Evolutionary conservation across 345 rosid species (phyloP), one percentile per base, ranked within the genome.

Genomic region (Hibiscus syriacus): DNA sequence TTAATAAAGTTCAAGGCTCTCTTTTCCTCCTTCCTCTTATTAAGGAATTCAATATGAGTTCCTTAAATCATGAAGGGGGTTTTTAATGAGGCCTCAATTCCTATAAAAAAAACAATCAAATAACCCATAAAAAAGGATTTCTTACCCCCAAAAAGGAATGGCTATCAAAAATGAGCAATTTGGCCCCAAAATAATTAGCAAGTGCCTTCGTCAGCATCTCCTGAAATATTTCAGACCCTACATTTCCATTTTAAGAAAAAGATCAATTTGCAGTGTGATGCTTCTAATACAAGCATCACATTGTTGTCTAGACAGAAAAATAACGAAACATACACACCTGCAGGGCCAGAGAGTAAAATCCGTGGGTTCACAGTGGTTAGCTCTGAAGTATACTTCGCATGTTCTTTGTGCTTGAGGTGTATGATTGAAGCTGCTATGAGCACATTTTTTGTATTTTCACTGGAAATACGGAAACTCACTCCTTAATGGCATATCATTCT

Each of bases 221-320:
- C 82, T 92, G 96, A 72, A 87, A 92, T 72, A 89, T 85, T 74
- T 90, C 96, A 39, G 98, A 92, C 75, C 96, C 98, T 92, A 71
- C 69, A 84, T 65, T 29, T 30, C 41, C 50, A 73, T 73, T 53
- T 43, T 54, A 23, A 63, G 23, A 20, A 60, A 38, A 65, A 30
- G 1, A 6, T 60, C 38, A 67, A 62, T 19, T 66, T 49, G 55
- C 68, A 80, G 30, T 45, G 70, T 52, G 55, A 19, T 36, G 54
- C 43, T 14, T 36, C 49, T 34, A 36, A 59, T 39, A 55, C 2
- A 25, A 38, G 41, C 6, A 50, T 14, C 17, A 3, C 6, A 36
- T 39, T 39, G 29, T 26, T 19, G 10, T 12, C 17, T 41, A 49
- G 67, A 22, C 34, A 46, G 4, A 55, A 60, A 41, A 16, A 59